phyloP scores from a whole-genome alignment of 2,329 filamentous ascomycete genomes.

The Curvularia hawaiiensis region DNA sequence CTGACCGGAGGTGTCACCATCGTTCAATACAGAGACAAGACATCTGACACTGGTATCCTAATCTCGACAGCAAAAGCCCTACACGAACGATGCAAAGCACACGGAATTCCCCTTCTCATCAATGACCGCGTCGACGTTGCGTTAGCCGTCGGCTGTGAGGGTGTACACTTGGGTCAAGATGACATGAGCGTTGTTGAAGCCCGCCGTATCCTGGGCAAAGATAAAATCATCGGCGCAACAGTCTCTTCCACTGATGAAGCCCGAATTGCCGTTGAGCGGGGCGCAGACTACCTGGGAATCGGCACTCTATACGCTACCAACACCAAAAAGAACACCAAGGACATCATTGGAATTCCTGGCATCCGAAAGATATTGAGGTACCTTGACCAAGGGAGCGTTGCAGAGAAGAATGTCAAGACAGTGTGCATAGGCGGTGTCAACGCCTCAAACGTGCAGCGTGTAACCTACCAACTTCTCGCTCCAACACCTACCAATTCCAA shows the following conservation, averaged over 20 bases:
- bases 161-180: slow-evolving; percentile 94
- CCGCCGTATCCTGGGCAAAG: slow-evolving; percentile 71
- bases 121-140: slow-evolving; percentile 94
- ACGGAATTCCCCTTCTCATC: slow-evolving; percentile 81
- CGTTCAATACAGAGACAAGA: slow-evolving; percentile 92
- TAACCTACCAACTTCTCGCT: slow-evolving; percentile 71
- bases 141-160: slow-evolving; percentile 82
- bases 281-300: slow-evolving; percentile 90
- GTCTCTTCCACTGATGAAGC: slow-evolving; percentile 79
- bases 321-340: slow-evolving; percentile 86
- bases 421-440: slow-evolving; percentile 94
- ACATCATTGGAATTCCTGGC: slow-evolving; percentile 75
- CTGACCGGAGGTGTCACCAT: slow-evolving; percentile 78
- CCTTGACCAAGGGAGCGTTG: slow-evolving; percentile 54
- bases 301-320: slow-evolving; percentile 85
- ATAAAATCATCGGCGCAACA: slow-evolving; percentile 87
- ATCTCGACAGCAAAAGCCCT: slow-evolving; percentile 73
- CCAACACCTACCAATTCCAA: slow-evolving; percentile 28
- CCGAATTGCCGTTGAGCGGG: slow-evolving; percentile 69
- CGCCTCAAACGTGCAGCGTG: slow-evolving; percentile 71
- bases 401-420: slow-evolving; percentile 49
- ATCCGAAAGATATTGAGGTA: slow-evolving; percentile 68
- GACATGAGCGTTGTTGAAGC: slow-evolving; percentile 76
- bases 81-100: slow-evolving; percentile 70
- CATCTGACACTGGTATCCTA: slow-evolving; percentile 72